Conservation (phyloP, 495 filamentous ascomycete species). For the Neurospora cerealis region DNA sequence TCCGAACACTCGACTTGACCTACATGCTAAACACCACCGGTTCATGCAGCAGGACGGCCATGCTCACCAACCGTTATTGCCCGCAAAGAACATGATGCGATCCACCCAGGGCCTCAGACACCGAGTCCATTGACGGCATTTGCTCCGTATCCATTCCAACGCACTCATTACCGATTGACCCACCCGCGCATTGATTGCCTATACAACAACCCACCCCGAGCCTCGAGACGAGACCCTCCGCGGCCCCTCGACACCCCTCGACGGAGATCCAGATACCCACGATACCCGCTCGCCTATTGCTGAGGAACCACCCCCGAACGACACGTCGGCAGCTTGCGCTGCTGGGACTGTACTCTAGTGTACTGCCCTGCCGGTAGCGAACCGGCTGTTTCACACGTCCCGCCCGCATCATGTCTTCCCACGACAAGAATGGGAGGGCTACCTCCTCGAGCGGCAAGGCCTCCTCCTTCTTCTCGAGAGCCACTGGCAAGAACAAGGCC, state of each 20-base stretch:
- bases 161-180: slow-evolving; percentile 13
- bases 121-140: slow-evolving; percentile 26
- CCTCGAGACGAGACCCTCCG: neutral
- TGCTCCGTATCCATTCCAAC: slow-evolving; percentile 4
- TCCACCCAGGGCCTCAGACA: slow-evolving; percentile 29
- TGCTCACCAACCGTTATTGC: slow-evolving; percentile 6
- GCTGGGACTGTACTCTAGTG: neutral
- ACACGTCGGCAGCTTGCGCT: slow-evolving; percentile 9
- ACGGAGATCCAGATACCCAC: neutral
- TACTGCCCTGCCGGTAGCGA: slow-evolving; percentile 5
- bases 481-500: slow-evolving; percentile 51
- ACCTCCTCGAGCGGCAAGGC: slow-evolving; percentile 75
- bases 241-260: slow-evolving; percentile 5
- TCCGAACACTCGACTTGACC: slow-evolving; percentile 3
- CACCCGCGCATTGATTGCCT: slow-evolving; percentile 17
- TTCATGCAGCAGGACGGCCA: slow-evolving; percentile 22
- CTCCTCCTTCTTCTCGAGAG: slow-evolving; percentile 61
- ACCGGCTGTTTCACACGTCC: slow-evolving; percentile 22
- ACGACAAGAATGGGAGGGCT: slow-evolving; percentile 59
- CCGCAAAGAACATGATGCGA: slow-evolving; percentile 29
- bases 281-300: slow-evolving; percentile 2
- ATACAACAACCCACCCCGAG: neutral
- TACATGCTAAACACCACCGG: slow-evolving; percentile 23
- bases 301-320: slow-evolving; percentile 4
- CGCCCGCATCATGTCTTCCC: slow-evolving; percentile 42